Base-by-base conservation (phyloP, 352 stramenopile species). In the Globisporangium apiculatum region DNA sequence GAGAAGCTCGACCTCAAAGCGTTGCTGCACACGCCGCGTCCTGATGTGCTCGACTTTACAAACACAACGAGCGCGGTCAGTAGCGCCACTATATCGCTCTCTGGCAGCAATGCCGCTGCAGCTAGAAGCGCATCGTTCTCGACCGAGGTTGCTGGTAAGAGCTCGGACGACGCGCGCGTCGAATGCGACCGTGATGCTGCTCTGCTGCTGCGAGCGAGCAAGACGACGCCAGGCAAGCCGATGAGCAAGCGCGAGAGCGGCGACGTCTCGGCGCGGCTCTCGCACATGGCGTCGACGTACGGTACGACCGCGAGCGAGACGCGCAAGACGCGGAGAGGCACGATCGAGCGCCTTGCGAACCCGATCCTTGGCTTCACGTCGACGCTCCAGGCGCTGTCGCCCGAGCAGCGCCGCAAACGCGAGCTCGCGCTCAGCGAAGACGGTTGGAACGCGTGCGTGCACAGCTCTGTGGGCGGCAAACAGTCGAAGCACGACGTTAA, bases 341-440 rank as follows among this genome's bases (percentile, higher is more conserved):
- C 82, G 8, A 67, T 90, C 7, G 55, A 80, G 18, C 73, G 82
- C 1, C 69, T 91, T 1, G 69, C 82, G 11, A 87, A 91, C 58
- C 82, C 82, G 18, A 86, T 91, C 48, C 64, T 70, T n/a, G 77
- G 82, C 1, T 68, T 84, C 59, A 73, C 77, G 9, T 87, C 79
- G 36, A 90, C 79, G 9, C 55, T 91, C 7, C 68, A 82, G 51
- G 82, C 82, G 24, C 62, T 91, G 4, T 76, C 82, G 1, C 71
- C 71, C 2, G 78, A 69, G 7, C 68, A 75, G n/a, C 73, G 82
- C 2, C 71, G 75, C 49, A 80, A 76, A 46, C 75, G 82, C 7
- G 72, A 84, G 35, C 45, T 61, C 4, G 73, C 68, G 11, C n/a
- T 71, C 7, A 41, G 51, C 2, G 51, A 45, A 5, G 52, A 66